Evolutionary conservation across 2,329 filamentous ascomycete species (phyloP).

Genomic region (Cercospora canescens): DNA sequence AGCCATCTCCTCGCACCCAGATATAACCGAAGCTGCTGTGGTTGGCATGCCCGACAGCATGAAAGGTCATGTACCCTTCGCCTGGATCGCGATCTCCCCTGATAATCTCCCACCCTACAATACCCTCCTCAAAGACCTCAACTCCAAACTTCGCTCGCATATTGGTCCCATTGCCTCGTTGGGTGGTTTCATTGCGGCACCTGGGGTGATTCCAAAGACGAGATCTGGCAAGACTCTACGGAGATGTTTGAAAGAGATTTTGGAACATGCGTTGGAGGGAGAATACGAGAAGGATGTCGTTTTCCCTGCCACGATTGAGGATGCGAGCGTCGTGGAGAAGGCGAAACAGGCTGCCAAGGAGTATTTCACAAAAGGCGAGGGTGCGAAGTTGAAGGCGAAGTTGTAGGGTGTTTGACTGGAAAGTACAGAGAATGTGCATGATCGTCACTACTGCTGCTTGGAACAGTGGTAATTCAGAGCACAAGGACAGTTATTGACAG

Average conservation of each 20-base stretch:
- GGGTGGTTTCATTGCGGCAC: constrained; percentile 81
- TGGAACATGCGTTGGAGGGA: constrained; percentile 77
- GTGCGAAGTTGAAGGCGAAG: constrained; percentile 36
- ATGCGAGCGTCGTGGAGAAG: constrained; percentile 70
- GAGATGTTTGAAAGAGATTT: constrained; percentile 75
- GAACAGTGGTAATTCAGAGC: no score
- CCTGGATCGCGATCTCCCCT: constrained; percentile 67
- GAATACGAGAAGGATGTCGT: constrained; percentile 71
- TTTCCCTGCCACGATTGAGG: constrained; percentile 84
- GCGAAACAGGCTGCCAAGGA: constrained; percentile 69
- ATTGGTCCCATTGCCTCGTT: constrained; percentile 86
- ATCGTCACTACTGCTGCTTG: neutral
- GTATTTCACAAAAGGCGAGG: constrained; percentile 63
- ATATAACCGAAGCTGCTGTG: constrained; percentile 80
- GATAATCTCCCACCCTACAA: constrained; percentile 47
- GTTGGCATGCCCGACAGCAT: constrained; percentile 81
- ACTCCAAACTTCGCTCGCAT: constrained; percentile 70
- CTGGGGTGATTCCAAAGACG: constrained; percentile 88
- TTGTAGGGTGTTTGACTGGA: constrained; percentile 21
- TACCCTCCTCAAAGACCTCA: constrained; percentile 62
- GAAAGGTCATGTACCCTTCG: constrained; percentile 90
- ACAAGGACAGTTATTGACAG: no score
- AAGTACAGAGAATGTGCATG: neutral
- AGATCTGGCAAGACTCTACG: constrained; percentile 88
- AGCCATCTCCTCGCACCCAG: constrained; percentile 77